Percentiles rank a stretch among this genome's conserved stretches.
These are phyloP conservation scores for Amaranthus hypochondriacus DNA, from an alignment of 148 eudicot species.

Conservation along the genomic window DNA sequence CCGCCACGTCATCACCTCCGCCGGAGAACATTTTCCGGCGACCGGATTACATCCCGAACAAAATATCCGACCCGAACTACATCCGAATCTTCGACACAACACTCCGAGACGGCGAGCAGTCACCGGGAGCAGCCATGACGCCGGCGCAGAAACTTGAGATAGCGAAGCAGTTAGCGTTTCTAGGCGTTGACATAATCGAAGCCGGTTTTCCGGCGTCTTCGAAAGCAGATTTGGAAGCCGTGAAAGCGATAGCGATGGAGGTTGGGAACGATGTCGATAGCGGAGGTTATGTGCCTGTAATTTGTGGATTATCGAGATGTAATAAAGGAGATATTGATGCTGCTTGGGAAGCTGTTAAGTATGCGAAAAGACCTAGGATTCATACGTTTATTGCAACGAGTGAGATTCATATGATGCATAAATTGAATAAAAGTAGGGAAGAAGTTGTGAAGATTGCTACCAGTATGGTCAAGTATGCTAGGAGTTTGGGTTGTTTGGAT, in stretches of 20 bases:
- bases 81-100: slow-evolving; percentile 88
- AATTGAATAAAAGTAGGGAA: slow-evolving; percentile 71
- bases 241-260: slow-evolving; percentile 57
- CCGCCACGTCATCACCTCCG: no score
- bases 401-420: slow-evolving; percentile 87
- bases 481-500: not conserved
- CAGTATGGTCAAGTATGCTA: not conserved
- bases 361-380: slow-evolving; percentile 73
- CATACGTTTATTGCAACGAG: slow-evolving; percentile 93
- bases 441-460: slow-evolving; percentile 49
- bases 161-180: slow-evolving; percentile 63
- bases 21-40: slow-evolving; percentile 17
- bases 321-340: slow-evolving; percentile 72
- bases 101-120: slow-evolving; percentile 89
- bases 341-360: slow-evolving; percentile 85
- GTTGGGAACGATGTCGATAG: slow-evolving; percentile 51
- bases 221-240: slow-evolving; percentile 73
- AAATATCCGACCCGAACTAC: slow-evolving; percentile 65
- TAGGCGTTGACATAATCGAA: slow-evolving; percentile 87
- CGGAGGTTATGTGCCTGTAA: slow-evolving; percentile 70
- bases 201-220: slow-evolving; percentile 94
- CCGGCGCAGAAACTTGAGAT: slow-evolving; percentile 78
- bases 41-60: slow-evolving; percentile 62
- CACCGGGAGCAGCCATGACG: slow-evolving; percentile 94
- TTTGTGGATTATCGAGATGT: slow-evolving; percentile 87